Evolutionary conservation across 805 yeast genomes (phyloP), one percentile per base, ranked within the genome.

Genomic region (Nakazawaea sp.): DNA sequence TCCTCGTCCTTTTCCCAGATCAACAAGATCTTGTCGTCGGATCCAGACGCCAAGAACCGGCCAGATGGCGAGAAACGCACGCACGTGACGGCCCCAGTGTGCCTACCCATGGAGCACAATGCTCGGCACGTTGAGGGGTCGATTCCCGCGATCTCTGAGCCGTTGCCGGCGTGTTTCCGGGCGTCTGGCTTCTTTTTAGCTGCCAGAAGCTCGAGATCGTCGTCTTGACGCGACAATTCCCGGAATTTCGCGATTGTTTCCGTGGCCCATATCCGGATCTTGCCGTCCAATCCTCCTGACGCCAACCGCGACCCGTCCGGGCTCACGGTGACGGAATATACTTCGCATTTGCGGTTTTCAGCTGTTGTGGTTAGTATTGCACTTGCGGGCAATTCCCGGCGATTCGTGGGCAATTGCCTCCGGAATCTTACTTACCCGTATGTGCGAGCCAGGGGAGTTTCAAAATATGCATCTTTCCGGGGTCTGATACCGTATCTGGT

Each of bases 21-120:
- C 35, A 92, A 65, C 25, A 88, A 72, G 33, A 92, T 86, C 46
- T 89, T 79, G 55, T 92, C 98, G 56, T 92, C 98, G 3, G 96
- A 86, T 0, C 98, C 98, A 18, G 92, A 78, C 0, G 97, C 97
- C 19, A 92, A 57, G 53, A 84, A 92, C 33, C 90, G 63, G 0
- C 97, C 96, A 49, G 82, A 84, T 0, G 97, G 97, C 1, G 95
- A 84, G 55, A 92, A 92, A 49, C 89, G 71, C 18, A 92, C 92
- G 39, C 87, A 81, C 1, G 98, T 92, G 4, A 92, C 97, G 2
- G 96, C 96, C 34, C 98, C 99, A 17, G 92, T 87, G 53, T 92
- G 98, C 38, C 96, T 72, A 27, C 92, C 81, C 95, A 92, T 86
- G 19, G 92, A 81, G 41, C 95, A 86, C 13, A 89, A 58, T 4